Conservation (phyloP, 441 rosid genomes). For the Rhodomyrtus psidioides region DNA sequence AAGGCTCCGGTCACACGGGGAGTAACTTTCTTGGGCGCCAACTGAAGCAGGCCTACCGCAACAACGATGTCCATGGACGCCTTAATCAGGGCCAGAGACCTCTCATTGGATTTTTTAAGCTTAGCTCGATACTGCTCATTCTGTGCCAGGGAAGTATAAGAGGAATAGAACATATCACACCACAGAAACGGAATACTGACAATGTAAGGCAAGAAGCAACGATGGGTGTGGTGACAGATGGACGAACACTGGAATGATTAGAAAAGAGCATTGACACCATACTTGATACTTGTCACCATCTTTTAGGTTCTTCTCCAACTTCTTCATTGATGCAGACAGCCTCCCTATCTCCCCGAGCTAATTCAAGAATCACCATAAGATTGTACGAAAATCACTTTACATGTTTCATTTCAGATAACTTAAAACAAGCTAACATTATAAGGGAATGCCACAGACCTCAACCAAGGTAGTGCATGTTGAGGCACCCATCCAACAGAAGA, state of each 20-base stretch:
- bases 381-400: neutral
- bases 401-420: neutral
- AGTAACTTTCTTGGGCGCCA: slow-evolving; percentile 80
- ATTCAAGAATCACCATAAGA: neutral
- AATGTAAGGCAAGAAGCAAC: neutral
- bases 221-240: neutral
- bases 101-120: slow-evolving; percentile 78
- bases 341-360: slow-evolving; percentile 87
- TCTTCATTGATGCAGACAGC: slow-evolving; percentile 73
- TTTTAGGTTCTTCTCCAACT: slow-evolving; percentile 71
- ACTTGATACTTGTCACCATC: slow-evolving; percentile 53
- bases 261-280: neutral
- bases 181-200: neutral
- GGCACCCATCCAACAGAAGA: slow-evolving; percentile 91
- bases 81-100: slow-evolving; percentile 76
- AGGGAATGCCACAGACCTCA: slow-evolving; percentile 48
- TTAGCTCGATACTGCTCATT: slow-evolving; percentile 64
- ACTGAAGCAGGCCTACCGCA: slow-evolving; percentile 81
- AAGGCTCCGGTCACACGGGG: slow-evolving; percentile 94
- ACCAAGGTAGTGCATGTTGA: slow-evolving; percentile 68
- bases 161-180: neutral
- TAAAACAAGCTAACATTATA: neutral
- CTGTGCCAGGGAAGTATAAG: slow-evolving; percentile 20
- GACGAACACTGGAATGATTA: neutral
- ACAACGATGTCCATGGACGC: slow-evolving; percentile 81